Conservation (phyloP, 495 filamentous ascomycete species). For the Hypoxylon intermedium region DNA sequence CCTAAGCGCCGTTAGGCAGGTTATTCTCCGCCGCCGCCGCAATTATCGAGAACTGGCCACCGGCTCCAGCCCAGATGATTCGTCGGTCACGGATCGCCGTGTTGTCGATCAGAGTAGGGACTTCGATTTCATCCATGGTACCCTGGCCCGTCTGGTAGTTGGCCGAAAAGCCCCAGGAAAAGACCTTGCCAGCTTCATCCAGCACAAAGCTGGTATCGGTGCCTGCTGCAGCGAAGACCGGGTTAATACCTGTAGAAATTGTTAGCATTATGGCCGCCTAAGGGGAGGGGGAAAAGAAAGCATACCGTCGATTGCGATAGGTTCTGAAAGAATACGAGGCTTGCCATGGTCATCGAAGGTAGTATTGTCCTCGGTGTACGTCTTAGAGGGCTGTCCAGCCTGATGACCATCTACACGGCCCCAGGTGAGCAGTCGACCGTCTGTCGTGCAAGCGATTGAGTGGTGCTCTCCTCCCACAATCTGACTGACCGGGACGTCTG, state of each 20-base stretch:
- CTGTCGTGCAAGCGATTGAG: conserved; percentile 61
- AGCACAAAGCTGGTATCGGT: conserved; percentile 67
- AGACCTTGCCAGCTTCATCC: conserved; percentile 60
- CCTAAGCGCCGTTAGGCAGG: conserved; percentile 11
- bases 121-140: conserved; percentile 58
- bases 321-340: conserved; percentile 64
- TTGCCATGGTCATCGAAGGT: conserved; percentile 61
- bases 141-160: conserved; percentile 71
- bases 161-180: conserved; percentile 72
- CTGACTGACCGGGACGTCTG: conserved; percentile 55
- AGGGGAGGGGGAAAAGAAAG: background rate
- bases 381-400: conserved; percentile 57
- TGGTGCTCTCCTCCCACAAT: conserved; percentile 73
- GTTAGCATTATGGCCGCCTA: conserved; percentile 21
- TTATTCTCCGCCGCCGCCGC: conserved; percentile 38
- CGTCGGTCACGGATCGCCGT: conserved; percentile 60
- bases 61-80: conserved; percentile 63
- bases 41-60: conserved; percentile 69
- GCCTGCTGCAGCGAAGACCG: conserved; percentile 51
- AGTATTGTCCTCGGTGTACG: conserved; percentile 61
- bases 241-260: conserved; percentile 27
- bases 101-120: conserved; percentile 65
- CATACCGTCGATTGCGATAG: conserved; percentile 54
- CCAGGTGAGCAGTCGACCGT: conserved; percentile 67
- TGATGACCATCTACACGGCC: conserved; percentile 68